A percentile compares a stretch with the other conserved stretches of the same genome.
phyloP scores from a whole-genome alignment of 1,139 yeast genomes.

The Scheffersomyces insectosa region DNA sequence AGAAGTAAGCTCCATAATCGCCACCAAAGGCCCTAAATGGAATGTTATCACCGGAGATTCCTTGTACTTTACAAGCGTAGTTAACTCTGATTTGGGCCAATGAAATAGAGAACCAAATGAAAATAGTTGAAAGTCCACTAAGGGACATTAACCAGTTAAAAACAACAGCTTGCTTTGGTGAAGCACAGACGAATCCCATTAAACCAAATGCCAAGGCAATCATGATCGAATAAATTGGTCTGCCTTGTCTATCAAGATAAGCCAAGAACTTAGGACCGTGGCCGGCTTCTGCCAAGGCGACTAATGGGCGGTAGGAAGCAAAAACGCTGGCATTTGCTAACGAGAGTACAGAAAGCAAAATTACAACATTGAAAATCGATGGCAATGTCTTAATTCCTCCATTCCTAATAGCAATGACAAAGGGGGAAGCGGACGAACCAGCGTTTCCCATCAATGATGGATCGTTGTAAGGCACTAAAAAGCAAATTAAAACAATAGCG shows the following conservation, averaged over 20 bases:
- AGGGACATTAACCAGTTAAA: conserved; percentile 44
- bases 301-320: conserved; percentile 34
- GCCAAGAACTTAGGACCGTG: conserved; percentile 33
- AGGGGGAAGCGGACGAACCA: conserved; percentile 27
- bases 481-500: conserved; percentile 19
- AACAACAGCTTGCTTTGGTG: conserved; percentile 14
- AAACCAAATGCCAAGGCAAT: conserved; percentile 17
- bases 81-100: conserved; percentile 23
- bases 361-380: conserved; percentile 34
- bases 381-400: conserved; percentile 35
- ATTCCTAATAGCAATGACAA: conserved; percentile 18
- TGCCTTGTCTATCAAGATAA: conserved; percentile 28
- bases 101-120: conserved; percentile 35
- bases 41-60: conserved; percentile 9
- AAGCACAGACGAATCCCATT: conserved; percentile 12
- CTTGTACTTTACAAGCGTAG: conserved; percentile 19
- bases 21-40: conserved; percentile 15
- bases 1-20: conserved; percentile 14
- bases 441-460: conserved; percentile 14
- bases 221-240: conserved; percentile 32
- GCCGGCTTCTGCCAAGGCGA: conserved; percentile 33
- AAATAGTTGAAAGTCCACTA: conserved; percentile 40
- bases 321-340: conserved; percentile 36
- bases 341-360: conserved; percentile 31
- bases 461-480: conserved; percentile 21